Base-by-base conservation (phyloP, 371 early-diverging fungal genomes). In the Apophysomyces ossiformis region DNA sequence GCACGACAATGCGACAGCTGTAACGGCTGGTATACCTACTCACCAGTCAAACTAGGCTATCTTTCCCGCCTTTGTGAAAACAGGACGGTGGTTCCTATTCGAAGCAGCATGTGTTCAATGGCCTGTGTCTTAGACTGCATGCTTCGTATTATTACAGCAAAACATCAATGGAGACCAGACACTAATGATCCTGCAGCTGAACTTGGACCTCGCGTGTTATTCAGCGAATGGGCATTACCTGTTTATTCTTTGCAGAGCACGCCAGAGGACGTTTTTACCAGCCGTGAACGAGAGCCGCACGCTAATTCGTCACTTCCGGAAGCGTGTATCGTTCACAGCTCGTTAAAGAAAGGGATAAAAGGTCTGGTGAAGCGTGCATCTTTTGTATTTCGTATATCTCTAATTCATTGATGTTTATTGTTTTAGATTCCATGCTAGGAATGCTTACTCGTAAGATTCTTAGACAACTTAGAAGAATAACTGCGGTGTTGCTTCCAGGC, bases 1-100 rank as follows among this genome's bases (percentile, higher is more conserved):
- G 69, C 71, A 9, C 36, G 58, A 5, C 81, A 77, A 58, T 81
- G 81, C 41, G 81, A 78, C 59, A 58, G 44, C 26, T 81, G 81
- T 35, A 45, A 61, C 2, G 35, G 56, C 3, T 78, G 78, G 76
- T 74, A 69, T 57, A 73, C 61, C 3, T 21, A 66, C 1, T 73
- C 72, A 5, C 57, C 35, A 11, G 59, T 69, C 35, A 69, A 81
- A 43, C 61, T 81, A 12, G 81, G 73, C 1, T 74, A 73, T 54
- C 46, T 73, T 1, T 63, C 72, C 7, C 43, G 74, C 0, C 37
- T 81, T n/a, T 72, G 78, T 26, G 67, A 72, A 21, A 66, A 69
- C 35, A 67, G 74, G 6, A 12, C 69, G 1, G 64, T 67, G 4
- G 68, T 76, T 3, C 78, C 81, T 7, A 65, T 81, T 8, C 68